phyloP scores from a whole-genome alignment of 2,329 filamentous ascomycete genomes.

The Neophaeococcomyces aloes region DNA sequence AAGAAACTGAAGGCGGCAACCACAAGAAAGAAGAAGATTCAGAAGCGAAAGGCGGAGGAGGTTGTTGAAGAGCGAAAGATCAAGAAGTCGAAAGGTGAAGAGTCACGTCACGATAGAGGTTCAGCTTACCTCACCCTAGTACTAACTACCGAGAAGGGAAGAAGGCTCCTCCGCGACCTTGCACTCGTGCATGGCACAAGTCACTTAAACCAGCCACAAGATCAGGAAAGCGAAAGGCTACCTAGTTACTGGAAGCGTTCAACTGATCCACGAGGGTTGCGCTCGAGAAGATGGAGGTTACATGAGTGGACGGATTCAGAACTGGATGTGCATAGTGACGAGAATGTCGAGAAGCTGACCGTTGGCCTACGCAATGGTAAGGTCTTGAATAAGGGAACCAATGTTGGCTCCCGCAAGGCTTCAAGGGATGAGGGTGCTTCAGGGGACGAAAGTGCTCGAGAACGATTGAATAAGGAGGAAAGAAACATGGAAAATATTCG shows the following conservation, averaged over 20 bases:
- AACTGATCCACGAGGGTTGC: neutral
- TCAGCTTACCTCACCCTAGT: constrained; percentile 1
- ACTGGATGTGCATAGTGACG: neutral
- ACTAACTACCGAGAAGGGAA: constrained; percentile 4
- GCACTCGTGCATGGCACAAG: neutral
- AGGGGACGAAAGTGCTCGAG: too few species aligned
- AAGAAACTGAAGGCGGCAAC: constrained; percentile 1
- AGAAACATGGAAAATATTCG: too few species aligned
- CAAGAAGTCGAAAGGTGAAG: constrained; percentile 1
- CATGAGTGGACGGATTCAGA: neutral
- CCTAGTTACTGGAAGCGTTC: constrained; percentile 1
- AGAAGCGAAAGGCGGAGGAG: constrained; percentile 5
- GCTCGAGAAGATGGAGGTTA: neutral
- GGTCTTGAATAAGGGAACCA: neutral
- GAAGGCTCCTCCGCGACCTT: neutral
- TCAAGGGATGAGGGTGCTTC: neutral
- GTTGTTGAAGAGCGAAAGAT: neutral
- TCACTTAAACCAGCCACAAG: neutral
- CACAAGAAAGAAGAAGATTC: neutral
- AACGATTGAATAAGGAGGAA: too few species aligned
- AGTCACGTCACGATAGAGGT: neutral
- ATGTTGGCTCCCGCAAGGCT: neutral
- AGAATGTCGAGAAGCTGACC: neutral
- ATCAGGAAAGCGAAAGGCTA: neutral
- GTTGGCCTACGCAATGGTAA: constrained; percentile 1